These are phyloP conservation scores for Thelonectria discophora DNA, from an alignment of 2,329 filamentous ascomycete species.

Conservation along the genomic window DNA sequence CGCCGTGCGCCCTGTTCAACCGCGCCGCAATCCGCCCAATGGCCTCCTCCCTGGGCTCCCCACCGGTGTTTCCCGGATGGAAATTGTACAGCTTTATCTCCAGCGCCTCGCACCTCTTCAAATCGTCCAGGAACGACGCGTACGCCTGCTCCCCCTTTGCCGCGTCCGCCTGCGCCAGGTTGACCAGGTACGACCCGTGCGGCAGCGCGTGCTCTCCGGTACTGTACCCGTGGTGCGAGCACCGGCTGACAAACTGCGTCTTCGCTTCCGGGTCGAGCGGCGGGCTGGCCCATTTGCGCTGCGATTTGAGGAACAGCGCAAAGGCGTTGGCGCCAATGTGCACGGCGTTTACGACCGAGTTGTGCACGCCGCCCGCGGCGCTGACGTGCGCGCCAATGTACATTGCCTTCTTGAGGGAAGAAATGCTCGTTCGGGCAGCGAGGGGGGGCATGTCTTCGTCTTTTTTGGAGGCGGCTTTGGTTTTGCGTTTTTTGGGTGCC, in stretches of 20 bases:
- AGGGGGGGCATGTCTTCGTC: slow-evolving; percentile 67
- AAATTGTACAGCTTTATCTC: slow-evolving; percentile 97
- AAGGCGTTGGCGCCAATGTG: slow-evolving; percentile 93
- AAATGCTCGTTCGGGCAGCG: slow-evolving; percentile 70
- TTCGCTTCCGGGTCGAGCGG: slow-evolving; percentile 74
- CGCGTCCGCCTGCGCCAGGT: slow-evolving; percentile 85
- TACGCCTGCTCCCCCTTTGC: slow-evolving; percentile 88
- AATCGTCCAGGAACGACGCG: slow-evolving; percentile 84
- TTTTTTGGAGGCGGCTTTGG: slow-evolving; percentile 45
- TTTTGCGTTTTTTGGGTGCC: slow-evolving; percentile 55
- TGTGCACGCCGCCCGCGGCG: slow-evolving; percentile 90
- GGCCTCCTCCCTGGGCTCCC: slow-evolving; percentile 72
- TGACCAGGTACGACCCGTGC: slow-evolving; percentile 96
- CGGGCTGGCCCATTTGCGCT: slow-evolving; percentile 92
- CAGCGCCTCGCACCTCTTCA: slow-evolving; percentile 83
- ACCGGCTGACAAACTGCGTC: slow-evolving; percentile 74
- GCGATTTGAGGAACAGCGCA: slow-evolving; percentile 94
- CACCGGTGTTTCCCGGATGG: slow-evolving; percentile 86
- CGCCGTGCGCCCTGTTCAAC: slow-evolving; percentile 82
- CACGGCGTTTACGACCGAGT: slow-evolving; percentile 79
- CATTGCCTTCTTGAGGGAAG: slow-evolving; percentile 73
- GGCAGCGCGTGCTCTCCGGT: slow-evolving; percentile 79
- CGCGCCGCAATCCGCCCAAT: slow-evolving; percentile 81
- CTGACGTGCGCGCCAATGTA: slow-evolving; percentile 94
- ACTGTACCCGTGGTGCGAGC: slow-evolving; percentile 76